A percentile compares a stretch with the other conserved stretches of the same genome.
Conservation (phyloP, 2,329 filamentous ascomycete species). For the Pseudodiploospora longispora region DNA sequence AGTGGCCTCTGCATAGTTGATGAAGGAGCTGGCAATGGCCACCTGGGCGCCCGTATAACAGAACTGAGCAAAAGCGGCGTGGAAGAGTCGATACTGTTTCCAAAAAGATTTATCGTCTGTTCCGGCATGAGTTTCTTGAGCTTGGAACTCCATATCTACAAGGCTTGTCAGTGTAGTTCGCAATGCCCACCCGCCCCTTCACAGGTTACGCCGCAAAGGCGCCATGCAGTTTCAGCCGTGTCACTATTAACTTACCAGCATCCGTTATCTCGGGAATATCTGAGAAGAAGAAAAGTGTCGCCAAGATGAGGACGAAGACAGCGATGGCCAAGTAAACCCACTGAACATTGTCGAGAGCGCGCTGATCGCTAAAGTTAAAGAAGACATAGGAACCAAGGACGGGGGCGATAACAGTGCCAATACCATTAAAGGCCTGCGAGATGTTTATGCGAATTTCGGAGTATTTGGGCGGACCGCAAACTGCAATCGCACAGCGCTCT, state of each 20-base stretch:
- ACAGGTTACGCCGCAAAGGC: background rate
- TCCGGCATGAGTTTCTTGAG: conserved; percentile 42
- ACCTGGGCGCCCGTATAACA: conserved; percentile 70
- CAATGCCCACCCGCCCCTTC: background rate
- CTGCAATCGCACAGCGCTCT: conserved; percentile 8
- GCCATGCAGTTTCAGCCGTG: too few relatives aligned
- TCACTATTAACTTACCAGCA: conserved; percentile 21
- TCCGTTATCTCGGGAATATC: conserved; percentile 63
- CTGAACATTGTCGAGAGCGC: conserved; percentile 59
- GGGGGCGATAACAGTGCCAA: conserved; percentile 65
- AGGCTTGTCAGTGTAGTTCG: background rate
- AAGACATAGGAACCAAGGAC: conserved; percentile 67
- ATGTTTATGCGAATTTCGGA: conserved; percentile 69
- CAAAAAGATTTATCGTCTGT: conserved; percentile 53
- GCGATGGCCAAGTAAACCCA: conserved; percentile 71
- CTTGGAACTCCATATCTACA: conserved; percentile 57
- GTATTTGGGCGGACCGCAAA: conserved; percentile 56
- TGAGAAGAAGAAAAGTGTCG: conserved; percentile 57
- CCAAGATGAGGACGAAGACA: conserved; percentile 60
- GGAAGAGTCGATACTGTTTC: conserved; percentile 69
- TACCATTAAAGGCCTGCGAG: conserved; percentile 69
- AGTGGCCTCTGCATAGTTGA: conserved; percentile 62
- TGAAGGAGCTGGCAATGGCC: conserved; percentile 59
- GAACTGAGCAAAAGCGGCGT: conserved; percentile 68
- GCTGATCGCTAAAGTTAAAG: conserved; percentile 53